Evolutionary conservation across 257 asterid species (phyloP).

Genomic region (Solanum raphanifolium): DNA sequence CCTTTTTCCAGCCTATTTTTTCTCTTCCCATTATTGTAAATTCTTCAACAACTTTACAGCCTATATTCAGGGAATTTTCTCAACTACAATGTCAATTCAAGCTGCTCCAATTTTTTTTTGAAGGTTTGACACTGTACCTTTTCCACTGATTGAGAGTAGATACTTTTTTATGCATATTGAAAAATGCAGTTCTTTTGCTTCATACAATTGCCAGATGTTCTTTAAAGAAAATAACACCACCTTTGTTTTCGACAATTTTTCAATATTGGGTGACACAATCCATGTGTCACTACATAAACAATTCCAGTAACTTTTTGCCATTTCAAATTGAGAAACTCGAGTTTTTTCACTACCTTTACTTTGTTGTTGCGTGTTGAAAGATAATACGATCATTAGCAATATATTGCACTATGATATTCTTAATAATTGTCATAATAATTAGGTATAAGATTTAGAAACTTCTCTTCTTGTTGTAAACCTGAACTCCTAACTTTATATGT

Average conservation of each 20-base stretch:
- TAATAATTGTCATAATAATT: background rate
- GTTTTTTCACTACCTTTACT: background rate
- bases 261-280: background rate
- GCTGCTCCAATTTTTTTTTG: background rate
- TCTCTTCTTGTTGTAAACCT: background rate
- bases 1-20: background rate
- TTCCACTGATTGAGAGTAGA: background rate
- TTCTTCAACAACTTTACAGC: background rate
- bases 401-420: background rate
- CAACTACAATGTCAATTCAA: background rate
- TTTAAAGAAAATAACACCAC: background rate
- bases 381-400: background rate
- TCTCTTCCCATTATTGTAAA: background rate
- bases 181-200: background rate
- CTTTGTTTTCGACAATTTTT: background rate
- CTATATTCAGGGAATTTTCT: background rate
- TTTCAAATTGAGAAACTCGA: background rate
- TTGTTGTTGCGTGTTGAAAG: background rate
- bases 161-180: background rate
- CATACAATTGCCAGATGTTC: background rate
- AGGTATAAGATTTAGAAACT: background rate
- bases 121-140: background rate
- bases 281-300: background rate
- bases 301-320: background rate
- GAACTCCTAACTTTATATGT: background rate